A percentile compares a stretch with the other conserved stretches of the same genome.
These are phyloP conservation scores for Umbelopsis isabellina DNA, from an alignment of 192 early-diverging fungal species.

Conservation along the genomic window DNA sequence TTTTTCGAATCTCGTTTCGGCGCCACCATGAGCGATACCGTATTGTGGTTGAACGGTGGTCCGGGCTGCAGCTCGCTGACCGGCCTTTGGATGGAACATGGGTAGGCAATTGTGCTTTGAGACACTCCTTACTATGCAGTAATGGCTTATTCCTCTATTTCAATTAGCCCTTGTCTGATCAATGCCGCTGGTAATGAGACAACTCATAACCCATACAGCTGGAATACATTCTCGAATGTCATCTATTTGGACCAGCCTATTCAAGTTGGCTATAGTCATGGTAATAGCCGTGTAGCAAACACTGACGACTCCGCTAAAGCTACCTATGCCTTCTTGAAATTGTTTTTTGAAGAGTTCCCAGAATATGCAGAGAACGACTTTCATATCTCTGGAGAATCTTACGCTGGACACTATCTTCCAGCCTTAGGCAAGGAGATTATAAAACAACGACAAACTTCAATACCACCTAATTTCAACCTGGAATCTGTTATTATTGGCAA, in stretches of 20 bases:
- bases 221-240: constrained; percentile 91
- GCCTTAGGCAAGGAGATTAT: constrained; percentile 84
- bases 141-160: neutral
- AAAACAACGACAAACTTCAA: constrained; percentile 67
- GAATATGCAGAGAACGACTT: constrained; percentile 80
- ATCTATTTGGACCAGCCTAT: constrained; percentile 89
- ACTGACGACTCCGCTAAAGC: constrained; percentile 81
- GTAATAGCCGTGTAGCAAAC: constrained; percentile 67
- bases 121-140: neutral
- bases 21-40: constrained; percentile 73
- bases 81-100: constrained; percentile 82
- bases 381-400: constrained; percentile 87
- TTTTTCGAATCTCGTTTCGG: constrained; percentile 92
- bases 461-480: constrained; percentile 60
- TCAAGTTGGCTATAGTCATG: constrained; percentile 92
- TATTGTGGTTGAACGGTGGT: constrained; percentile 84
- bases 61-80: constrained; percentile 84
- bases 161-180: constrained; percentile 73
- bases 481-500: constrained; percentile 88
- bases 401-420: constrained; percentile 92
- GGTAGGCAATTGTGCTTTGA: constrained; percentile 34
- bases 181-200: constrained; percentile 73
- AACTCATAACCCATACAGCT: constrained; percentile 72
- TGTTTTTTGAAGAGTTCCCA: constrained; percentile 88
- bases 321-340: constrained; percentile 90